Base-by-base conservation (phyloP, 495 filamentous ascomycete species). In the Lentithecium fluviatile region DNA sequence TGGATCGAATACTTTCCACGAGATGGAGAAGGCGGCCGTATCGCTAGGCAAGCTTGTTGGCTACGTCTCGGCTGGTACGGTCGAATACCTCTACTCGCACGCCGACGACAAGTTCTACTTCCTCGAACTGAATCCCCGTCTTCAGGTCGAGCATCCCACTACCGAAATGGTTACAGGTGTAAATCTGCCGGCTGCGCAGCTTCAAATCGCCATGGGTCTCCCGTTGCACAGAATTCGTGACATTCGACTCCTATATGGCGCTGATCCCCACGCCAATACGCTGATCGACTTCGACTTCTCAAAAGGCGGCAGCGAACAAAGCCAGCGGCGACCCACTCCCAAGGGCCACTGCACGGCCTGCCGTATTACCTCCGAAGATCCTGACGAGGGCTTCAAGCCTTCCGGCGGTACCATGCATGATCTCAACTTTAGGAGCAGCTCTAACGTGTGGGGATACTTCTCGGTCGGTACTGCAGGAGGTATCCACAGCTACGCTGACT, bases 381-480 rank as follows among this genome's bases (percentile, higher is more conserved):
- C 94, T 15, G 94, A 93, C 64, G 94, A 99, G 82, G 94, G 94
- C 29, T 99, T 99, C 84, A 99, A 99, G 82, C 94, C 94, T 53
- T 99, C 94, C 20, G 93, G 91, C 70, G 94, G 94, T 84, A 95
- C 90, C 59, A 94, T 99, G 86, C 94, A 97, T 78, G 94, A 99
- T 71, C 79, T 99, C 67, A 99, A 99, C 80, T 99, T 99, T 86
- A 83, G 94, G 59, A 91, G 86, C 79, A 96, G 92, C 67, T 97
- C 94, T 45, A 99, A 99, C 69, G 94, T 97, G 38, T 99, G 94
- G 94, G 94, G 94, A 81, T 99, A 99, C 77, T 99, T 99, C 85
- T 99, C 94, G 32, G 94, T 99, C 74, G 89, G 94, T 77, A 91
- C 91, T 17, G 84, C 90, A 38, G 91, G 91, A 79, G 90, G 91